Base-by-base conservation (phyloP, 2,329 filamentous ascomycete species). In the Colletotrichum caudatum region DNA sequence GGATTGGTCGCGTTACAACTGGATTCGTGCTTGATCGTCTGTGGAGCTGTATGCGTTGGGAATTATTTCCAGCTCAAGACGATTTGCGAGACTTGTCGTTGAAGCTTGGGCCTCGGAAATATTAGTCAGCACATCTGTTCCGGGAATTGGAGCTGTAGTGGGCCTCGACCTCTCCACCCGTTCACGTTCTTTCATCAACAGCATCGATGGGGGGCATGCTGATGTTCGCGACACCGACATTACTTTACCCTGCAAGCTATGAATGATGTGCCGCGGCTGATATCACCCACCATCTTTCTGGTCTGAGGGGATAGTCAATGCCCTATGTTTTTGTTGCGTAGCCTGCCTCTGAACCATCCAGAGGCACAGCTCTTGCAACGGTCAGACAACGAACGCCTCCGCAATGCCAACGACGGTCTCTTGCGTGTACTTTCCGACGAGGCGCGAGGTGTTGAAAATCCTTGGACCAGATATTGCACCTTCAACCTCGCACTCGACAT, bases 361-460 rank as follows among this genome's bases (percentile, higher is more conserved):
- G 39, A 82, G 75, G 1, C 81, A 82, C 14, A 81, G 74, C 1
- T 82, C 82, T 14, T 76, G 77, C 53, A 86, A 76, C 0, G 84
- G 84, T 64, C 83, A 83, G 7, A 81, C 78, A 1, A 83, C 80
- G 51, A 84, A 79, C 0, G 82, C 82, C 50, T 82, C 82, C 1
- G 86, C 80, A 7, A 82, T 80, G 39, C 85, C 82, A 26, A 79
- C 72, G 16, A 85, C 78, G 39, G 82, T 81, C 12, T 81, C 79
- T 66, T 83, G 80, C 82, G 84, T 85, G 69, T 86, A 81, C 39
- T 83, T 76, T 3, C 85, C 85, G 1, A 85, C 76, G 4, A 81
- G 79, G 64, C 83, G 81, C 35, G 83, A 76, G 23, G 29, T 72
- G 76, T 80, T 80, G 68, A 29, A 29, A 29, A 3, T 86, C 83